Evolutionary conservation across 2,329 filamentous ascomycete species (phyloP), one percentile per base, ranked within the genome.

Genomic region (Trichoderma koningii): DNA sequence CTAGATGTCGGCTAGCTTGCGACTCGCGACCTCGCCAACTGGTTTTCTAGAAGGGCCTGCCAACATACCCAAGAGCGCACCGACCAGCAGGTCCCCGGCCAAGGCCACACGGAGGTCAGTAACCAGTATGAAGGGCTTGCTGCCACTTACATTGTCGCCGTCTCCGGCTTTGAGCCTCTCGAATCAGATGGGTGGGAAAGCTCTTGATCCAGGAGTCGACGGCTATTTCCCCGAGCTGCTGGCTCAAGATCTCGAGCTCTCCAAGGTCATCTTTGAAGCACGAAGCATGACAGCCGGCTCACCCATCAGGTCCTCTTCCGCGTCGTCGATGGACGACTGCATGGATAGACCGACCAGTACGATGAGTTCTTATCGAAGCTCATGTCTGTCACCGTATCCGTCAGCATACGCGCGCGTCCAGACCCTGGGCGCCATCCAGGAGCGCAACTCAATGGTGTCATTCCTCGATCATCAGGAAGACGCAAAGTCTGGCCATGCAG

Each of bases 161-260:
- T 55, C 60, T 34, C 68, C 74, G 3, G 70, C 66, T 17, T 70
- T 73, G 47, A 71, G 66, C 52, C 69, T 69, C 44, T 67, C 71
- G 5, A 71, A 52, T 52, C 67, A 66, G 17, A 64, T 70, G 9
- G 57, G 67, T 15, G 68, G 67, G 50, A 72, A 74, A 19, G 67
- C 63, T 41, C 71, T 76, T 59, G 68, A 75, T 73, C 70, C 70
- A 19, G 69, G 71, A 52, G 68, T 71, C 12, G 75, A 75, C 56
- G 80, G 79, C 71, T 86, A 81, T 73, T 75, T 87, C 19, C 82
- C 85, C 2, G 85, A 87, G 73, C 69, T 85, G 45, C 75, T 87
- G n/a, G 84, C 80, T 7, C 79, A 77, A 66, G 83, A 87, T 67
- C 75, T 87, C 52, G 81, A 85, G 70, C 70, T 77, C 23, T 85